Evolutionary conservation across 179 eudicot genomes (phyloP).

Genomic region (Drosera spatulata): DNA sequence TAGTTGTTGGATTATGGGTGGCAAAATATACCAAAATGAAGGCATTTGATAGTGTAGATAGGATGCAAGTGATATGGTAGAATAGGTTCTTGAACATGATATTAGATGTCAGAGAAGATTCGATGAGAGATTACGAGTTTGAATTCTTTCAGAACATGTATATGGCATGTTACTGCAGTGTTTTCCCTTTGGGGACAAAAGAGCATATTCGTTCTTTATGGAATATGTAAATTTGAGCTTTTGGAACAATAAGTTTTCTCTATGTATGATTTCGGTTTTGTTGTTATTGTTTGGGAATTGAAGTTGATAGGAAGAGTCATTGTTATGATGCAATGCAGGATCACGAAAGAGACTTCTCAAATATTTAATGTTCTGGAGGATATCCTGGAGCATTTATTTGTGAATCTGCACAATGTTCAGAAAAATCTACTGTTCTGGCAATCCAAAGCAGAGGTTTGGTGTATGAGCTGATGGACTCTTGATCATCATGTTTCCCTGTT

Average conservation of each 20-base stretch:
- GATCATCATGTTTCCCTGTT: not conserved
- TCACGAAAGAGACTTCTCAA: constrained; percentile 40
- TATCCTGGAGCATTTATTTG: constrained; percentile 52
- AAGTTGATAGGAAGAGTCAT: not conserved
- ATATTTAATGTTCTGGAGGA: constrained; percentile 68
- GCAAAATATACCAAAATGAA: no score
- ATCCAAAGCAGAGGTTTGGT: constrained; percentile 67
- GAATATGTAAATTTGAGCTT: no score
- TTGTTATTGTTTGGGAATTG: not conserved
- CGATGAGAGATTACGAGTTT: no score
- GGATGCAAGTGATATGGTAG: no score
- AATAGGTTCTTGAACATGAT: no score
- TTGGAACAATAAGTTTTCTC: not conserved
- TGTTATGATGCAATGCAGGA: constrained; percentile 28
- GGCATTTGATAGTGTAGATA: no score
- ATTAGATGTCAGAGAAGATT: no score
- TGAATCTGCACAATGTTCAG: constrained; percentile 64
- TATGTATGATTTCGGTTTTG: not conserved
- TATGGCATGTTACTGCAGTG: no score
- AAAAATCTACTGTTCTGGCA: constrained; percentile 85
- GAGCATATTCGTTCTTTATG: no score
- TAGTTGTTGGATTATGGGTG: no score
- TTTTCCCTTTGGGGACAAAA: no score
- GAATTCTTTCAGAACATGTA: no score
- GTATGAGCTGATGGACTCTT: not conserved